Conservation (phyloP, 805 yeast species). For the Candida pini region DNA sequence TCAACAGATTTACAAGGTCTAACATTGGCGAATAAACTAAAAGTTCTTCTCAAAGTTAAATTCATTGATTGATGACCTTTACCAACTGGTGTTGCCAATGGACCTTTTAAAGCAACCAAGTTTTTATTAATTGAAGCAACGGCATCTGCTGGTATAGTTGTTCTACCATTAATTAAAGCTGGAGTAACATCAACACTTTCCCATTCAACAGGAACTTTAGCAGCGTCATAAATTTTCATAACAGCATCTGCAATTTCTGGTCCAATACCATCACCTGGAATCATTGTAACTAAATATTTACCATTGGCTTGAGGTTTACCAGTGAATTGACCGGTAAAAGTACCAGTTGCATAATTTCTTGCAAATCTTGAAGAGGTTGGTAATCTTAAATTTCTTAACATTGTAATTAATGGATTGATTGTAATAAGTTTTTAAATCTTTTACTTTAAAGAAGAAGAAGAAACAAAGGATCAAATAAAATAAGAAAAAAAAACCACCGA, state of each 20-base stretch:
- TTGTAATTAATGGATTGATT: no score
- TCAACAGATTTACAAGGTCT: constrained; percentile 93
- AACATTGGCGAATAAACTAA: constrained; percentile 92
- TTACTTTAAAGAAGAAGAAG: no score
- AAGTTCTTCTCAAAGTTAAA: constrained; percentile 95
- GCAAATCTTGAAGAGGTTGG: constrained; percentile 10
- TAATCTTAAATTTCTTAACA: constrained; percentile 7
- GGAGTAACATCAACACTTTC: constrained; percentile 97
- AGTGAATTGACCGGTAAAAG: constrained; percentile 58
- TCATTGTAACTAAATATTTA: constrained; percentile 87
- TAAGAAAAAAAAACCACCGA: no score
- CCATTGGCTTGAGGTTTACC: constrained; percentile 69
- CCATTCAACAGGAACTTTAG: constrained; percentile 95
- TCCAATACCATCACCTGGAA: constrained; percentile 99
- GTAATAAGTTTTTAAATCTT: no score
- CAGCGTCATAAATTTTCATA: constrained; percentile 88
- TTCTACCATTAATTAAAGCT: constrained; percentile 81
- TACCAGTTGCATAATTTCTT: constrained; percentile 32
- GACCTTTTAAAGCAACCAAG: constrained; percentile 95
- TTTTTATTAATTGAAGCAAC: constrained; percentile 89
- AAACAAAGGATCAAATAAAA: no score
- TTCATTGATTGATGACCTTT: constrained; percentile 98
- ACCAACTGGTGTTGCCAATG: constrained; percentile 97
- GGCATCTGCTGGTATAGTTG: constrained; percentile 89
- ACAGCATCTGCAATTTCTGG: constrained; percentile 93